Percentiles rank a stretch among this genome's conserved stretches.
phyloP scores from a whole-genome alignment of 1,284 basidiomycete species.

The Pholiota adiposa region DNA sequence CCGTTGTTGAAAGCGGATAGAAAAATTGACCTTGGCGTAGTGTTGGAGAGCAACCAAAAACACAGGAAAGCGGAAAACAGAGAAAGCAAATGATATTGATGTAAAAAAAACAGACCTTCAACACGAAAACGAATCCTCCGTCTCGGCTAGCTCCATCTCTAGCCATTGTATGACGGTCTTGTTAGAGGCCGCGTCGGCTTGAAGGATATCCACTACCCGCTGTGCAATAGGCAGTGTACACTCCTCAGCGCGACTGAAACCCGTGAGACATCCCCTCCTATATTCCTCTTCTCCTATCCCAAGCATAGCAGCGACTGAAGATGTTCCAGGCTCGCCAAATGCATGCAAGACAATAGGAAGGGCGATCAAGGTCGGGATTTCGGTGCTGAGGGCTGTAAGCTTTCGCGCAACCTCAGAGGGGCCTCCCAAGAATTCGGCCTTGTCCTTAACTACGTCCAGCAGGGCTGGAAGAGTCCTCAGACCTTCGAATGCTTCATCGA shows the following conservation, averaged over 20 bases:
- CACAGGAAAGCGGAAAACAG: not conserved
- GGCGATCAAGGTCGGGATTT: slow-evolving; percentile 71
- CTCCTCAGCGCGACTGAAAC: slow-evolving; percentile 78
- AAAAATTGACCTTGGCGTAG: not conserved
- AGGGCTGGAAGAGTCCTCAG: slow-evolving; percentile 59
- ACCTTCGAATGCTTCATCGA: slow-evolving; percentile 74
- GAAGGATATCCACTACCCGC: slow-evolving; percentile 56
- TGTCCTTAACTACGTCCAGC: slow-evolving; percentile 47
- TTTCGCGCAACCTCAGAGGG: slow-evolving; percentile 39
- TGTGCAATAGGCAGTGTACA: slow-evolving; percentile 62
- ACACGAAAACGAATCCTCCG: slow-evolving; percentile 22
- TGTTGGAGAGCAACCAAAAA: not conserved
- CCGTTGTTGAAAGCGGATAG: slow-evolving; percentile 8
- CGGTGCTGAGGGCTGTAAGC: slow-evolving; percentile 56
- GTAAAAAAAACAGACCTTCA: slow-evolving; percentile 6
- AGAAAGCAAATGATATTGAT: slow-evolving; percentile 4
- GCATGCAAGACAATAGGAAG: slow-evolving; percentile 65
- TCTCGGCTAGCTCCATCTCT: slow-evolving; percentile 46
- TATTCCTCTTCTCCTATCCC: slow-evolving; percentile 66
- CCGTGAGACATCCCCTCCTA: slow-evolving; percentile 65
- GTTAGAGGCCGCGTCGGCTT: slow-evolving; percentile 34
- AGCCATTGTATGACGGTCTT: slow-evolving; percentile 51
- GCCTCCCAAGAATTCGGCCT: slow-evolving; percentile 28
- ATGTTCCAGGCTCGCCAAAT: slow-evolving; percentile 34
- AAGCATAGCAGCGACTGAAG: slow-evolving; percentile 55